These are phyloP conservation scores for Salix udensis DNA, from an alignment of 345 rosid species.

Conservation along the genomic window DNA sequence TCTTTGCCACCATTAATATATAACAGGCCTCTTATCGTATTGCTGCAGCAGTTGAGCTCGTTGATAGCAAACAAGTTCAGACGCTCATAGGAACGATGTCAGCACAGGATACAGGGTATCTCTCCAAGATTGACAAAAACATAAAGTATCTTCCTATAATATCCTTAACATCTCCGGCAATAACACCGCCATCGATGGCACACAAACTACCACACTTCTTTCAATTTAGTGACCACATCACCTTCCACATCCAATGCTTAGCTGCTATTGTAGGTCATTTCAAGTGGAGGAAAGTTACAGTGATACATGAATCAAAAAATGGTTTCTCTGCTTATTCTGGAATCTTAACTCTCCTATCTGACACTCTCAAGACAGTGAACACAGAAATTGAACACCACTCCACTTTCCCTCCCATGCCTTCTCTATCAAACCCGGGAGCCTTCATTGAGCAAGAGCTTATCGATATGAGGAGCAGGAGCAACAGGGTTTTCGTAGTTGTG, in stretches of 20 bases:
- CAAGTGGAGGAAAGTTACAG: slow-evolving; percentile 27
- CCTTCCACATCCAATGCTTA: slow-evolving; percentile 15
- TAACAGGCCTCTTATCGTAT: no score
- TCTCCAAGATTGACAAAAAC: slow-evolving; percentile 8
- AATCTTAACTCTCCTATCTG: slow-evolving; percentile 22
- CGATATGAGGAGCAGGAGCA: slow-evolving; percentile 9
- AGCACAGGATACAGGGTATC: slow-evolving; percentile 4
- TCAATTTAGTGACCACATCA: slow-evolving; percentile 21
- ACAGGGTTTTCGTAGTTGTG: slow-evolving; percentile 19
- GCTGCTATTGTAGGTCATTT: slow-evolving; percentile 22
- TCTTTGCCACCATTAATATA: no score
- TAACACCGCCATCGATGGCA: not conserved
- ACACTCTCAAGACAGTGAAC: slow-evolving; percentile 16
- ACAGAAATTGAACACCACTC: slow-evolving; percentile 14
- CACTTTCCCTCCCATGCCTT: slow-evolving; percentile 12
- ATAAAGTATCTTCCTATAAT: slow-evolving; percentile 11
- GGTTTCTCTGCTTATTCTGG: slow-evolving; percentile 15
- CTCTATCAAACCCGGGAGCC: not conserved
- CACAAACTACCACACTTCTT: slow-evolving; percentile 15
- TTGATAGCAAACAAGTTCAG: slow-evolving; percentile 10
- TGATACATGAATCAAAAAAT: slow-evolving; percentile 10
- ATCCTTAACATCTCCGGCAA: slow-evolving; percentile 23
- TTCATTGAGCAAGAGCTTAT: slow-evolving; percentile 8
- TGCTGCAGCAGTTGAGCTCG: slow-evolving; percentile 20
- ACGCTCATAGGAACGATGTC: slow-evolving; percentile 23